These are phyloP conservation scores for Westerdykella aurantiaca DNA, from an alignment of 2,329 filamentous ascomycete genomes.

Conservation along the genomic window DNA sequence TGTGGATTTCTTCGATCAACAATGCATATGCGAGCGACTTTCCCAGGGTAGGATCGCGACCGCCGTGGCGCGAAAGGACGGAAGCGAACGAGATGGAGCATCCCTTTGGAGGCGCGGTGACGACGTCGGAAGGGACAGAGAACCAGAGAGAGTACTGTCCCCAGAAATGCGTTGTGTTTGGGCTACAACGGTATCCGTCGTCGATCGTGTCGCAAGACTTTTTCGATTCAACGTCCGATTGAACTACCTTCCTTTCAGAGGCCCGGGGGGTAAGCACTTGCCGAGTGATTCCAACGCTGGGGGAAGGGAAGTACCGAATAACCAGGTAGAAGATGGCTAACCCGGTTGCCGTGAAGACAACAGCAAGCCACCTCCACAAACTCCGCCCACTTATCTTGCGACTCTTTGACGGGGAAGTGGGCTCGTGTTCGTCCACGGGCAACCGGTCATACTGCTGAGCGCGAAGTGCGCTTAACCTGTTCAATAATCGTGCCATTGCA, in stretches of 20 bases:
- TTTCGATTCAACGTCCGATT: constrained; percentile 1
- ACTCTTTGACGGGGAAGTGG: constrained; percentile 13
- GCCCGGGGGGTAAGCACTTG: not conserved
- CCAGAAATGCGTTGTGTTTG: constrained; percentile 63
- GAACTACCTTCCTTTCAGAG: too few species aligned
- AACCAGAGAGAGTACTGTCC: constrained; percentile 87
- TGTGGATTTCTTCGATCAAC: constrained; percentile 62
- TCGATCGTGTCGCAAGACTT: constrained; percentile 49
- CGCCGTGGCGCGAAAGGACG: constrained; percentile 77
- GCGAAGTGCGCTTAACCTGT: constrained; percentile 21
- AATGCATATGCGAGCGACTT: constrained; percentile 61
- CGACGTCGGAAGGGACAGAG: constrained; percentile 62
- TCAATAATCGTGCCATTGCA: constrained; percentile 18
- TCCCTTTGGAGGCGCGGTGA: constrained; percentile 54
- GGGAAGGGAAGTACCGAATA: constrained; percentile 13
- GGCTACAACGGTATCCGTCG: constrained; percentile 58
- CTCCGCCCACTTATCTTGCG: constrained; percentile 9
- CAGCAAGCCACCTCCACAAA: constrained; percentile 7
- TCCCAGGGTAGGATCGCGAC: constrained; percentile 67
- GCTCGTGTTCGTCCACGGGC: constrained; percentile 28
- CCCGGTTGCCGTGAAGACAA: constrained; percentile 14
- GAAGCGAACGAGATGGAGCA: constrained; percentile 77
- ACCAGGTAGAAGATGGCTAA: constrained; percentile 21
- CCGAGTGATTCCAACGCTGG: too few species aligned
- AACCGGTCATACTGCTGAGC: constrained; percentile 22